phyloP scores from a whole-genome alignment of 2,329 filamentous ascomycete species.

The Fusarium albidum region DNA sequence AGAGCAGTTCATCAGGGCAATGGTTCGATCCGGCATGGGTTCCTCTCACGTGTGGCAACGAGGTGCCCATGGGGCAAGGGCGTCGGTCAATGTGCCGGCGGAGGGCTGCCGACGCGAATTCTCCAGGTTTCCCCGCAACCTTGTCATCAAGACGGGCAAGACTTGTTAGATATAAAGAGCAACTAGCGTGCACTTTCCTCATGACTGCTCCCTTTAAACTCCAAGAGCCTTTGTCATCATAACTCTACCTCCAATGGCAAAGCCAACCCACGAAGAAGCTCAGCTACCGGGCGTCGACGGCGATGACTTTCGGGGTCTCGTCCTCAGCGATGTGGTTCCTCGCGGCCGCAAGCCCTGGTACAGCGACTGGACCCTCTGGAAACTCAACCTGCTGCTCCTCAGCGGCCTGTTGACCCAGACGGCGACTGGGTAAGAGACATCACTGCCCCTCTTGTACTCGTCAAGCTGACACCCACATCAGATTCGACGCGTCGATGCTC shows the following conservation, averaged over 20 bases:
- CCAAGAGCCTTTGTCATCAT: background rate
- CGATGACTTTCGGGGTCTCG: conserved; percentile 35
- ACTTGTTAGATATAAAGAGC: conserved; percentile 31
- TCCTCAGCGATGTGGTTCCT: conserved; percentile 37
- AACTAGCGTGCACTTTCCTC: conserved; percentile 1
- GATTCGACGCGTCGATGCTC: conserved; percentile 46
- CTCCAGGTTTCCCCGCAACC: conserved; percentile 3
- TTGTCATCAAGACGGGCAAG: too few species aligned
- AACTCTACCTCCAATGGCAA: conserved; percentile 21
- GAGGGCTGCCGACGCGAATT: background rate
- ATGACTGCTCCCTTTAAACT: background rate
- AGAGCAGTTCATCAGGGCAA: too few species aligned
- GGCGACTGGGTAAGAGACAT: too few species aligned
- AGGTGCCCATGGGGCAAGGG: conserved; percentile 1
- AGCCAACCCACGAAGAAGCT: conserved; percentile 18
- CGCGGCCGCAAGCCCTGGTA: conserved; percentile 35
- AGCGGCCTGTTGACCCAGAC: conserved; percentile 44
- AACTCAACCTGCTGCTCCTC: conserved; percentile 45
- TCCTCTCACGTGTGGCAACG: background rate
- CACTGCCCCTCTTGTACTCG: too few species aligned
- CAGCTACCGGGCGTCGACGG: conserved; percentile 18
- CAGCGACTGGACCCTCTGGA: conserved; percentile 33
- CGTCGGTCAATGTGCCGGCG: conserved; percentile 20
- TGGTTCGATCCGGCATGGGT: too few species aligned
- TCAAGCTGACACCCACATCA: too few species aligned